These are phyloP conservation scores for Atkinsonella hypoxylon DNA, from an alignment of 2,329 filamentous ascomycete species.

Conservation along the genomic window DNA sequence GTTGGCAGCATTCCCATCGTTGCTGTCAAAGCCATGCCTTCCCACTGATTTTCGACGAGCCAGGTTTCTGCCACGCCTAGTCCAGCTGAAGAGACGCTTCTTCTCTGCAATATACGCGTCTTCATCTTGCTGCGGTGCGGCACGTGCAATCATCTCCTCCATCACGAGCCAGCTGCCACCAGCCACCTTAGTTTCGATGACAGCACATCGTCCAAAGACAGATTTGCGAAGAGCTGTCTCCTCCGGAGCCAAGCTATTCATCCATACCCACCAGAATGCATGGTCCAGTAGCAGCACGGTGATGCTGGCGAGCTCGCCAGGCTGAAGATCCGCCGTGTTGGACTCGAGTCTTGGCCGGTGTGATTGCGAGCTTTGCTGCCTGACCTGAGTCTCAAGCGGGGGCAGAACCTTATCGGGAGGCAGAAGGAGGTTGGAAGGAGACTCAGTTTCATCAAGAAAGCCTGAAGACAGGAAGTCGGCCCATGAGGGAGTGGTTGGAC, in stretches of 20 bases:
- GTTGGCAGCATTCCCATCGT: slow-evolving; percentile 29
- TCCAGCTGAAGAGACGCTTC: slow-evolving; percentile 87
- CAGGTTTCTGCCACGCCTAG: slow-evolving; percentile 50
- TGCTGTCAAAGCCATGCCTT: slow-evolving; percentile 43
- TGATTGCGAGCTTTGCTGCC: slow-evolving; percentile 79
- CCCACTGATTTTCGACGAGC: slow-evolving; percentile 59
- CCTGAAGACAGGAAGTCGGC: slow-evolving; percentile 93
- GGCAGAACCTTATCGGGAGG: slow-evolving; percentile 87
- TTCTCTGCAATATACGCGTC: slow-evolving; percentile 91
- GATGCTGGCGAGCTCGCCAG: slow-evolving; percentile 90
- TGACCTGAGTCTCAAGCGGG: slow-evolving; percentile 59
- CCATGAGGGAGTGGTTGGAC: slow-evolving; percentile 95
- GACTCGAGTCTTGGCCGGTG: slow-evolving; percentile 62
- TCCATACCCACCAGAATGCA: slow-evolving; percentile 99
- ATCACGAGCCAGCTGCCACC: slow-evolving; percentile 84
- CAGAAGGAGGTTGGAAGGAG: slow-evolving; percentile 58
- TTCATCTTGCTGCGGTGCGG: slow-evolving; percentile 70
- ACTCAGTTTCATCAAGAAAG: slow-evolving; percentile 67
- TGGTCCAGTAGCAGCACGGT: slow-evolving; percentile 78
- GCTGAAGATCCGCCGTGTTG: slow-evolving; percentile 57
- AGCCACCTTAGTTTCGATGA: slow-evolving; percentile 77
- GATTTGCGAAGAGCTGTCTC: slow-evolving; percentile 79
- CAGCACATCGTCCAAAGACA: slow-evolving; percentile 84
- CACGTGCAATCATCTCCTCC: slow-evolving; percentile 92
- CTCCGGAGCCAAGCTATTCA: slow-evolving; percentile 85